Percentiles rank a stretch among this genome's conserved stretches.
Evolutionary conservation across 192 early-diverging fungal species (phyloP).

Genomic region (Linnemannia zychae): DNA sequence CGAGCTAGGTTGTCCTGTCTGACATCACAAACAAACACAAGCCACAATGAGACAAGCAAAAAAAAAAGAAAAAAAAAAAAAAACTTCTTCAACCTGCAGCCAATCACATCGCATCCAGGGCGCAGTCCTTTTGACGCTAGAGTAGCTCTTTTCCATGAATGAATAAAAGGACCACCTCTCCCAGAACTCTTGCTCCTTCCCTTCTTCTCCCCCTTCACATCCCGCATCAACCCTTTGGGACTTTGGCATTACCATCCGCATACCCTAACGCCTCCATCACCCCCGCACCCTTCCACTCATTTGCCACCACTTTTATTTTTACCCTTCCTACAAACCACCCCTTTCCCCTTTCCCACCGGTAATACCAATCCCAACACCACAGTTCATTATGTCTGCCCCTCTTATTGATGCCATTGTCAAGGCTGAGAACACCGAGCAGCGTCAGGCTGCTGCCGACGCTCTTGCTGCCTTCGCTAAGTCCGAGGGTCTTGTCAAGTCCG

Average conservation of each 20-base stretch:
- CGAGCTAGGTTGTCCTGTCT: neutral
- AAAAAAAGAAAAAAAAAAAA: neutral
- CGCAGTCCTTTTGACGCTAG: neutral
- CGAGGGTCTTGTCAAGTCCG: constrained; percentile 68
- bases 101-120: constrained; percentile 5
- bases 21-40: neutral
- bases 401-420: constrained; percentile 56
- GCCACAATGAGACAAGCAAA: neutral
- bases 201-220: constrained; percentile 41
- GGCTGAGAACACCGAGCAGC: constrained; percentile 62
- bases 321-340: neutral
- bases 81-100: neutral
- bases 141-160: too few species aligned
- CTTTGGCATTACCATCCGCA: constrained; percentile 34
- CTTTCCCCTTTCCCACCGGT: constrained; percentile 5
- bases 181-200: constrained; percentile 28
- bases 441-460: constrained; percentile 67
- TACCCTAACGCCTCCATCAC: constrained; percentile 3
- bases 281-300: constrained; percentile 32
- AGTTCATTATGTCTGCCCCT: constrained; percentile 40
- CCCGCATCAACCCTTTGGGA: constrained; percentile 45
- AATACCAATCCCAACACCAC: constrained; percentile 13
- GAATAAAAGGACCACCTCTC: neutral
- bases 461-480: constrained; percentile 75
- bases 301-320: constrained; percentile 10